Percentiles rank a stretch among this genome's conserved stretches.
phyloP scores from a whole-genome alignment of 805 yeast species.

The Nakazawaea wyomingensis region DNA sequence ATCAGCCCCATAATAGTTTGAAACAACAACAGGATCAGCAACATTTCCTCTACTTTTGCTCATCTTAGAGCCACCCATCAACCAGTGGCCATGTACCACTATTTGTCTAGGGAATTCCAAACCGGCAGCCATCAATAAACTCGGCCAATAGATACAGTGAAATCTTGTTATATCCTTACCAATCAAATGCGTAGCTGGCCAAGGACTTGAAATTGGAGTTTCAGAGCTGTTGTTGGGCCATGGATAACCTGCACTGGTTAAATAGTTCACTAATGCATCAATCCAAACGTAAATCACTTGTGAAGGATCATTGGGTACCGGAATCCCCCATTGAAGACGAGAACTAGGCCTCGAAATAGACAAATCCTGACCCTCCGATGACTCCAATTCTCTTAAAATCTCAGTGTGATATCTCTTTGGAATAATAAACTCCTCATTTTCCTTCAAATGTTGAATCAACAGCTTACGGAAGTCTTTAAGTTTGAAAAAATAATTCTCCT shows the following conservation, averaged over 20 bases:
- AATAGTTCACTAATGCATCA: conserved; percentile 84
- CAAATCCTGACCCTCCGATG: conserved; percentile 50
- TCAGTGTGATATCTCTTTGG: conserved; percentile 56
- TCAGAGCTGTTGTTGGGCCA: conserved; percentile 12
- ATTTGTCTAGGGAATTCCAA: conserved; percentile 65
- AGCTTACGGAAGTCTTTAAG: conserved; percentile 53
- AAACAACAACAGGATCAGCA: conserved; percentile 77
- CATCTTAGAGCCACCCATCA: conserved; percentile 87
- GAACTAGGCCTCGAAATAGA: conserved; percentile 83
- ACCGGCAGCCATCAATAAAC: conserved; percentile 79
- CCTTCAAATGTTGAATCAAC: conserved; percentile 44
- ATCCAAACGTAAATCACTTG: conserved; percentile 95
- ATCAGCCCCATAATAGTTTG: conserved; percentile 63
- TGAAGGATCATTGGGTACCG: conserved; percentile 71
- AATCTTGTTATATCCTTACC: conserved; percentile 91
- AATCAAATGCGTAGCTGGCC: conserved; percentile 63
- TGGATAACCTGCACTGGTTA: conserved; percentile 68
- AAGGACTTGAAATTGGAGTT: conserved; percentile 19
- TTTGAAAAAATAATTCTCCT: conserved; percentile 82
- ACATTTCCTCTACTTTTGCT: conserved; percentile 91
- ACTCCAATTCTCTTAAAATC: conserved; percentile 53
- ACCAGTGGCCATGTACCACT: conserved; percentile 93
- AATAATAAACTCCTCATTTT: conserved; percentile 53
- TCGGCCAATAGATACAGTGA: conserved; percentile 94
- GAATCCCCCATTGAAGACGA: conserved; percentile 84